Evolutionary conservation across 495 filamentous ascomycete species (phyloP).

Genomic region (Xylaria grammica): DNA sequence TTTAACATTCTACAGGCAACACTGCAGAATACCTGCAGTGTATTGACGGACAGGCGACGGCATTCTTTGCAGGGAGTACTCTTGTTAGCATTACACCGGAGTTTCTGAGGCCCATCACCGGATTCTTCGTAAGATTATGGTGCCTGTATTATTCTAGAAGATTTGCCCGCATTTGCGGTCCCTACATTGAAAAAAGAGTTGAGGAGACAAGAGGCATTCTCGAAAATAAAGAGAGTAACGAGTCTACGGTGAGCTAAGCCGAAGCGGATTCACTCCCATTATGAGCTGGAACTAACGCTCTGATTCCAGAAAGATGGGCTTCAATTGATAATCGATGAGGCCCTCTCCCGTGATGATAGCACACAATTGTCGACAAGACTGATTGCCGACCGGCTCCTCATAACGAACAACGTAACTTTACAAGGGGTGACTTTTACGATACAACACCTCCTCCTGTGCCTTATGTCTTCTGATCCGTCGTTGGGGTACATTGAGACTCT

Average conservation of each 20-base stretch:
- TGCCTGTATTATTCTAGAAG: background rate
- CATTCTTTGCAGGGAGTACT: background rate
- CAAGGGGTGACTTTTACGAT: constrained; percentile 5
- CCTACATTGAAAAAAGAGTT: background rate
- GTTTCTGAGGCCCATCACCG: background rate
- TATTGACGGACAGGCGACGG: background rate
- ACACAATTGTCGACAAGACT: background rate
- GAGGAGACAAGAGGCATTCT: background rate
- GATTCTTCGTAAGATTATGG: background rate
- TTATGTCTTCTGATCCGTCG: constrained; percentile 10
- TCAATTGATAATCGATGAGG: constrained; percentile 24
- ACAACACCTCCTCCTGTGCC: constrained; percentile 7
- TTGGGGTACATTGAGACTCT: constrained; percentile 18
- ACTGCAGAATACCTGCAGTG: background rate
- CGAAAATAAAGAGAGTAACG: background rate
- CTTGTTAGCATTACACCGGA: background rate
- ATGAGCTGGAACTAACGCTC: background rate
- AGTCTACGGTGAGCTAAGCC: background rate
- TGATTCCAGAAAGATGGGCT: constrained; percentile 21
- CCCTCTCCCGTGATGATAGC: background rate
- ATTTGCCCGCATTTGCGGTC: background rate
- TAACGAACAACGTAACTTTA: constrained; percentile 5
- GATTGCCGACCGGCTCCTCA: constrained; percentile 7
- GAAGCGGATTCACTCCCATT: too few relatives aligned
- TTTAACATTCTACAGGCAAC: background rate